Evolutionary conservation across 2,329 filamentous ascomycete genomes (phyloP), one percentile per base, ranked within the genome.

Genomic region (Helotiales sp.): DNA sequence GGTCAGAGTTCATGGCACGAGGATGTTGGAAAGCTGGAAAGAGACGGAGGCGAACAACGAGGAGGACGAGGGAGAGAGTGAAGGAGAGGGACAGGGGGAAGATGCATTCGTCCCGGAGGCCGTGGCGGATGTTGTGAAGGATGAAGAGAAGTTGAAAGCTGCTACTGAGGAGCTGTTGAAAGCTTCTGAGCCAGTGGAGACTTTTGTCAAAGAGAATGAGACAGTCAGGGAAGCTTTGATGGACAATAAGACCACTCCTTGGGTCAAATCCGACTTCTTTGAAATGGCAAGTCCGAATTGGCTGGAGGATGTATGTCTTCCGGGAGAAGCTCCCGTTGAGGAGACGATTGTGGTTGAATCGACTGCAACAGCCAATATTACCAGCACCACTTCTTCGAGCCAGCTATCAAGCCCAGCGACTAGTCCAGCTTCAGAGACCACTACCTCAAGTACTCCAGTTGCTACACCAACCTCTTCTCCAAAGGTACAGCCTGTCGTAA

Each of bases 1-100:
- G 17, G 79, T 99, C 53, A 85, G 95, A 54, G 89, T 99, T 5
- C 95, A 99, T 73, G 95, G 95, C 6, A 96, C 86, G 19, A 89
- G 93, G 0, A 95, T 96, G 78, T 89, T 99, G 86, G 98, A 67
- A 92, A 99, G 71, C 93, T 93, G 69, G 56, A 91, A 93, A 70
- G 90, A 96, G 55, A 87, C 90, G 56, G 91, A 96, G 63, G 77
- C 81, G 15, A 83, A 83, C 55, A 83, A 87, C n/a, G 85, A 89
- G 15, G 83, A 83, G 30, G 74, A 77, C 42, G 78, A 80, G 44
- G 74, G 77, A 13, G 66, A 70, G 19, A 61, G 34, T 33, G 60
- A 66, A 27, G 33, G 10, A 12, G 59, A 62, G 10, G 65, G 67
- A 22, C 58, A 64, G 38, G n/a, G n/a, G n/a, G n/a, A 44, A 15